Conservation (phyloP, 2,329 filamentous ascomycete species). For the Fusarium sublunatum region DNA sequence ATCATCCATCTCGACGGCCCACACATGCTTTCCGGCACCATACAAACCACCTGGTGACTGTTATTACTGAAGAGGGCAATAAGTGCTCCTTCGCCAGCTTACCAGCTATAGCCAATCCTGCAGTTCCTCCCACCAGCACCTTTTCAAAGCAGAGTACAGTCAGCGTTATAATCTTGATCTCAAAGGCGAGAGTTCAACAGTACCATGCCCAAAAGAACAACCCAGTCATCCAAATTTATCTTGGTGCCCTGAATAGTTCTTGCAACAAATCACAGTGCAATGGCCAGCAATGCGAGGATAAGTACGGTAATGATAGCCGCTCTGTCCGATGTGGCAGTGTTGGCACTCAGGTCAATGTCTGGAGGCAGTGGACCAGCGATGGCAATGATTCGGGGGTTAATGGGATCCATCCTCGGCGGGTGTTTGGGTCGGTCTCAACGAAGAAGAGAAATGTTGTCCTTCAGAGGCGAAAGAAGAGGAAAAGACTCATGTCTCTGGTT, state of each 20-base stretch:
- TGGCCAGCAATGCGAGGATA: background rate
- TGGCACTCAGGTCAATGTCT: constrained; percentile 1
- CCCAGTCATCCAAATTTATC: constrained; percentile 20
- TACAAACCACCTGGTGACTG: constrained; percentile 1
- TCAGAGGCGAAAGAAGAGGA: background rate
- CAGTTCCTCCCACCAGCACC: constrained; percentile 14
- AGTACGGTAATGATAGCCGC: constrained; percentile 6
- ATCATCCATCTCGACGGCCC: constrained; percentile 7
- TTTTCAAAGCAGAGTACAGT: background rate
- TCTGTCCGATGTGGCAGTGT: constrained; percentile 12
- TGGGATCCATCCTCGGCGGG: background rate
- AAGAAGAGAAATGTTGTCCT: too few relatives aligned
- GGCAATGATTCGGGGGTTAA: constrained; percentile 2
- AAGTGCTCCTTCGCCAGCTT: background rate
- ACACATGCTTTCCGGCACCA: constrained; percentile 22
- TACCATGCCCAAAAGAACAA: constrained; percentile 14
- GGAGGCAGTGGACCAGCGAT: constrained; percentile 8
- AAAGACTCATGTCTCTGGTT: background rate
- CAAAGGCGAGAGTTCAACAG: background rate
- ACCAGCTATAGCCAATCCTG: constrained; percentile 12
- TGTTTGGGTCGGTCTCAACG: too few relatives aligned
- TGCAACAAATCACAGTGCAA: constrained; percentile 9
- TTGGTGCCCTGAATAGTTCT: constrained; percentile 3
- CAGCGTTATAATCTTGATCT: background rate
- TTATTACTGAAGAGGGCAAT: background rate